phyloP scores from a whole-genome alignment of 1,284 basidiomycete species.

The Irpex lacteus region DNA sequence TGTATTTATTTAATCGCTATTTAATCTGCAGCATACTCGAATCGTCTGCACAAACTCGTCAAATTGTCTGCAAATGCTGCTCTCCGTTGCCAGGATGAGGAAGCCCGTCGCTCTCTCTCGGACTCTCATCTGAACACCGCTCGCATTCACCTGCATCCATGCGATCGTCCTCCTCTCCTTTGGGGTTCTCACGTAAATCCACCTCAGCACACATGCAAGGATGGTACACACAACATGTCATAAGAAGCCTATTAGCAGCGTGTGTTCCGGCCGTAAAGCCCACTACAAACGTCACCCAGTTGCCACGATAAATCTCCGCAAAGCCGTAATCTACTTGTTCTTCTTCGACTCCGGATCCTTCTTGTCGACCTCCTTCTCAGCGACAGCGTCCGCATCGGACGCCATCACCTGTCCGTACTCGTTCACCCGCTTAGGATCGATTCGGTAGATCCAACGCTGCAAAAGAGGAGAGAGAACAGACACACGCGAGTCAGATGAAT shows the following conservation, averaged over 20 bases:
- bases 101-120: background rate
- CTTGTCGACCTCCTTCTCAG: conserved; percentile 26
- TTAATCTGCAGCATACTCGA: background rate
- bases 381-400: conserved; percentile 44
- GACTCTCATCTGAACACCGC: background rate
- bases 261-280: conserved; percentile 17
- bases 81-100: background rate
- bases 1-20: too few species aligned
- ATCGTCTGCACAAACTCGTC: background rate
- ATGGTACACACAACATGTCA: background rate
- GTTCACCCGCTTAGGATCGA: conserved; percentile 92
- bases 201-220: background rate
- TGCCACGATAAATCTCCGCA: conserved; percentile 15
- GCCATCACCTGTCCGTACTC: conserved; percentile 89
- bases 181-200: background rate
- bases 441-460: conserved; percentile 92
- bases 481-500: too few species aligned
- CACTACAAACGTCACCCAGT: conserved; percentile 3
- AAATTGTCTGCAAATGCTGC: background rate
- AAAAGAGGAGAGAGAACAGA: background rate
- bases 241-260: background rate
- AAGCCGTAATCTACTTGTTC: conserved; percentile 37
- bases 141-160: background rate
- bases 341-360: conserved; percentile 26
- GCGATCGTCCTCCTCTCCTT: background rate